Conservation (phyloP, 2,329 filamentous ascomycete genomes). For the Exophiala sp. region DNA sequence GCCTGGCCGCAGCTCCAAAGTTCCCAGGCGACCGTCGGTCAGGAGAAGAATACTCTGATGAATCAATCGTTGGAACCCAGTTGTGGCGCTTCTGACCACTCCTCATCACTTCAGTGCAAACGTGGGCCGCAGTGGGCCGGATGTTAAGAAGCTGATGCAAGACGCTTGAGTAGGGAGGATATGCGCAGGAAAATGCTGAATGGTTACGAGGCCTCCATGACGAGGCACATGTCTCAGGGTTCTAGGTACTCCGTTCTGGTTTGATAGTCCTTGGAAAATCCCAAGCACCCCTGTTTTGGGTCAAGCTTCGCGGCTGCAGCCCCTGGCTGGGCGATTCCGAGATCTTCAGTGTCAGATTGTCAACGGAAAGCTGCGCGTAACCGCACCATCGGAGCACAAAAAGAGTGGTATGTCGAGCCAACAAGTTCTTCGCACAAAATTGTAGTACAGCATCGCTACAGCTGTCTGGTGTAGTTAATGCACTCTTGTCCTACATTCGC, state of each 20-base stretch:
- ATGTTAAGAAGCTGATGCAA: not conserved
- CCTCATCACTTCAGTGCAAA: not conserved
- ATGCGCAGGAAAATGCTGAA: not conserved
- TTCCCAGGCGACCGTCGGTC: not conserved
- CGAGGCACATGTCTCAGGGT: not conserved
- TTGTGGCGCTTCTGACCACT: not conserved
- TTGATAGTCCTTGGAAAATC: not conserved
- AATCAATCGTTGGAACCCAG: not conserved
- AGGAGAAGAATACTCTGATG: not conserved
- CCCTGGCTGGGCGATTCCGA: too few species aligned
- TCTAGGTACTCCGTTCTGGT: not conserved
- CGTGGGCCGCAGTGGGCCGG: not conserved
- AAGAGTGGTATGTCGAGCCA: too few species aligned
- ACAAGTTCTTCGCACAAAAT: too few species aligned
- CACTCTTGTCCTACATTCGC: too few species aligned
- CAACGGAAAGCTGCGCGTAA: too few species aligned
- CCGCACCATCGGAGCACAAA: too few species aligned
- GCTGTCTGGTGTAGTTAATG: too few species aligned
- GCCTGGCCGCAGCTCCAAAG: too few species aligned
- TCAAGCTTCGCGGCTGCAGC: too few species aligned
- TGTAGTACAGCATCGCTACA: too few species aligned
- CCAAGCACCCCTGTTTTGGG: not conserved
- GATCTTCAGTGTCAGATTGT: too few species aligned
- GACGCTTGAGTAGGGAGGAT: not conserved
- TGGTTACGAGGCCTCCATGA: not conserved